Base-by-base conservation (phyloP, 2,329 filamentous ascomycete genomes). In the Magnaporthiopsis poae region DNA sequence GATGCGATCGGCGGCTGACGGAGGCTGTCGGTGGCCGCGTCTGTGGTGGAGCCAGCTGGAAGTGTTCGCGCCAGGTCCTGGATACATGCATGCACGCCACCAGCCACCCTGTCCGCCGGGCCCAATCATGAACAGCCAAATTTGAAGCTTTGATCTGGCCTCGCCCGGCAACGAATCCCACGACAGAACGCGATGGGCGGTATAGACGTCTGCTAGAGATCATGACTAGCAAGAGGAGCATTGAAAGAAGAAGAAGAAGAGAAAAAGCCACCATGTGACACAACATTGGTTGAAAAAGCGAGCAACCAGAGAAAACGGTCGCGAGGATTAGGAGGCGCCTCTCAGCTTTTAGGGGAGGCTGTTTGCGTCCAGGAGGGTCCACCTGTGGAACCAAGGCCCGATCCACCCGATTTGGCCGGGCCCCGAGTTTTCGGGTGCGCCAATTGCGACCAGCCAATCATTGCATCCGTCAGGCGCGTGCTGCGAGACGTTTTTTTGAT, bases 51-150 rank as follows among this genome's bases (percentile, higher is more conserved):
- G 46, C 46, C 46, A 25, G 46, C 46, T 56, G n/a, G 18, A 56
- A 56, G 46, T n/a, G 46, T 56, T 56, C 46, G 46, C 46, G 18
- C 46, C 46, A 56, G n/a, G 46, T 56, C 18, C 46, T 56, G 46
- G 46, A 13, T 56, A 25, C 29, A 62, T 36, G 61, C 61, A 29
- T 33, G 63, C 36, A 64, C 46, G 52, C 63, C 59, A 29, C 31
- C 61, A 36, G 61, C 61, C n/a, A 31, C 27, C 61, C 61, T n/a
- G 33, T 33, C 39, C 46, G 21, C n/a, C 46, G 2, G 46, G 46
- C 21, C 46, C 46, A 56, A 25, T 56, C 46, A 56, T 9, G 21
- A 25, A 21, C n/a, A 11, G 13, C 21, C 21, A 25, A 25, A 56
- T 21, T 56, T 21, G 7, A 11, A 46, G 39, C 39, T 46, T 46